Conservation (phyloP, 257 asterid species). For the Ophiorrhiza pumila region DNA sequence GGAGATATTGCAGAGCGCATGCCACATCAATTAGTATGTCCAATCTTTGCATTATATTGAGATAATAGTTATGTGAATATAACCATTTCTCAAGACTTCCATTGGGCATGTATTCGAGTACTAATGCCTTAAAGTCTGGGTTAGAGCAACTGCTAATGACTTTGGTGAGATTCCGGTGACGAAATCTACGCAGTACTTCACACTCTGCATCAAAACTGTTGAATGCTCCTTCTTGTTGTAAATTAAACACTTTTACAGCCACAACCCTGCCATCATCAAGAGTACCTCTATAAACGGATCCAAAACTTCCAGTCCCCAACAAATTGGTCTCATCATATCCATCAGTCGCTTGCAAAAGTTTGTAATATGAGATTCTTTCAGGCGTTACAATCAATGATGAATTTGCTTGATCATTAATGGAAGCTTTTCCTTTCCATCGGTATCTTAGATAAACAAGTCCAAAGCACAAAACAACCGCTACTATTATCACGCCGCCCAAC, state of each 20-base stretch:
- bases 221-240: neutral
- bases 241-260: neutral
- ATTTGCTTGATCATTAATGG: neutral
- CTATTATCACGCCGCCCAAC: neutral
- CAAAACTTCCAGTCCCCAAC: too few relatives aligned
- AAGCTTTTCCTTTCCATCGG: neutral
- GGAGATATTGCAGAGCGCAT: slow-evolving; percentile 5
- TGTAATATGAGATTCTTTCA: too few relatives aligned
- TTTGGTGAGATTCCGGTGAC: neutral
- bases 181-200: neutral
- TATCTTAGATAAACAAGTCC: neutral
- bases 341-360: too few relatives aligned
- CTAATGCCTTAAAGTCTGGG: neutral
- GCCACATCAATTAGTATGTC: neutral
- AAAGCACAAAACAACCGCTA: neutral
- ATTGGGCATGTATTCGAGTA: slow-evolving; percentile 6
- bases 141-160: slow-evolving; percentile 5
- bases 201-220: slow-evolving; percentile 4
- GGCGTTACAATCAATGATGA: neutral
- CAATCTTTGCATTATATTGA: neutral
- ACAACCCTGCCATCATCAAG: neutral
- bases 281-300: neutral
- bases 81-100: slow-evolving; percentile 14
- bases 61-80: neutral
- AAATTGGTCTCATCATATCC: too few relatives aligned